Evolutionary conservation across 495 filamentous ascomycete species (phyloP), one percentile per base, ranked within the genome.

Genomic region (Cairneyella variabilis): DNA sequence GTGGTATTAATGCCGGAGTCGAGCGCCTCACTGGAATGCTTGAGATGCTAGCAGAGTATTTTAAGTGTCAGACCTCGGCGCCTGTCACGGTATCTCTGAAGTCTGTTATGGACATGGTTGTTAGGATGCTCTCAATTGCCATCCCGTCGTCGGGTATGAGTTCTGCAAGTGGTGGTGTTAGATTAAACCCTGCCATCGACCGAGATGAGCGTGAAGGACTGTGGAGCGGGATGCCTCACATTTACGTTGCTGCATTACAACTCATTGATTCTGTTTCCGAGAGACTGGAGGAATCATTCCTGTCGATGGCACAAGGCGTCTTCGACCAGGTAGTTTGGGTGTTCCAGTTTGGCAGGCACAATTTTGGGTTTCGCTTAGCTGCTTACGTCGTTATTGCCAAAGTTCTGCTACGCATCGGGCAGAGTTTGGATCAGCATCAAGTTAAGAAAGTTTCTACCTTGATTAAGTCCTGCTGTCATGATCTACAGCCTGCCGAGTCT

Each of bases 161-260:
- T 26, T 70, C 66, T 67, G 66, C 38, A 28, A 40, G 25, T 61
- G 62, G 39, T 62, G 73, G 27, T 67, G 57, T 60, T 54, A 57
- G 76, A 11, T 72, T 80, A 47, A 90, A 89, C 50, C 71, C 78
- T 18, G 82, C 86, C 60, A 82, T 95, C 55, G 71, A 82, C 30
- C 79, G 83, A 42, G 88, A 90, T 40, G 91, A 96, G 66, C 80
- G 84, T 54, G 88, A 92, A 56, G 75, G 77, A 38, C 71, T 96
- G 10, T 89, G 83, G 76, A 67, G 73, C 21, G 76, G 81, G 27
- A 69, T 96, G 5, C 89, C 90, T 23, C 74, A 78, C 20, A 80
- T 96, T 56, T 89, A 96, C 57, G 65, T 79, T 32, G 79, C 85
- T 11, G 78, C 80, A 30, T 69, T 93, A 50, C 70, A 74, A 20